Conservation (phyloP, 768 basidiomycete species). For the Xerocomus brunneocitrinus region DNA sequence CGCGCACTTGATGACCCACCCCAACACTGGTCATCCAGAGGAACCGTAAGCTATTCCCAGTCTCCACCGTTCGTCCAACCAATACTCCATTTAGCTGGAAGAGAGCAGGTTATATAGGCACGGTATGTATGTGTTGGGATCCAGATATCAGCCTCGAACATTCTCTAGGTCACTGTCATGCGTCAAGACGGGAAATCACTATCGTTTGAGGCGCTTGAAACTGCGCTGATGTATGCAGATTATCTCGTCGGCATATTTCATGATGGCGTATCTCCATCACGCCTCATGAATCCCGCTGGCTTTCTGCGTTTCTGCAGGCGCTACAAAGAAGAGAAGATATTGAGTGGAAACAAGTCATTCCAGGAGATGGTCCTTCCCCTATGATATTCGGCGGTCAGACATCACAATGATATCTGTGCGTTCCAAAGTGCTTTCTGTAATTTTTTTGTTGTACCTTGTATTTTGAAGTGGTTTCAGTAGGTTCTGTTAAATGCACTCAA, state of each 20-base stretch:
- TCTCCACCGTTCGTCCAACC: background rate
- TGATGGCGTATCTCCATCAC: slow-evolving; percentile 14
- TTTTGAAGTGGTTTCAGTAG: background rate
- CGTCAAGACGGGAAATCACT: slow-evolving; percentile 22
- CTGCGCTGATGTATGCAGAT: slow-evolving; percentile 33
- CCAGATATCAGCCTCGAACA: background rate
- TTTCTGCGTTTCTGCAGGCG: slow-evolving; percentile 22
- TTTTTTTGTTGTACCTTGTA: background rate
- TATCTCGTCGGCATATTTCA: slow-evolving; percentile 27
- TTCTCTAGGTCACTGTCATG: slow-evolving; percentile 23
- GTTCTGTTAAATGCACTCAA: background rate
- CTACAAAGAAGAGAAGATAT: slow-evolving; percentile 18
- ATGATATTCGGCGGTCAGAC: slow-evolving; percentile 3
- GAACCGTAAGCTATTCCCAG: slow-evolving; percentile 9
- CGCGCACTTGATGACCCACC: slow-evolving; percentile 27
- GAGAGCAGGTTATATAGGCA: slow-evolving; percentile 25
- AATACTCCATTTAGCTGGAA: slow-evolving; percentile 16
- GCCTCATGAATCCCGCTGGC: slow-evolving; percentile 17
- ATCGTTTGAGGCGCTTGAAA: slow-evolving; percentile 25
- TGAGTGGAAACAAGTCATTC: slow-evolving; percentile 11
- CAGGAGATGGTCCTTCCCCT: slow-evolving; percentile 17
- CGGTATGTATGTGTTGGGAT: slow-evolving; percentile 8
- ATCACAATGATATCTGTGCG: background rate
- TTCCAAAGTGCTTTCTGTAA: background rate
- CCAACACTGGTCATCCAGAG: slow-evolving; percentile 24